Conservation (phyloP, 176 grass and related monocot genomes). For the Avena insularis region DNA sequence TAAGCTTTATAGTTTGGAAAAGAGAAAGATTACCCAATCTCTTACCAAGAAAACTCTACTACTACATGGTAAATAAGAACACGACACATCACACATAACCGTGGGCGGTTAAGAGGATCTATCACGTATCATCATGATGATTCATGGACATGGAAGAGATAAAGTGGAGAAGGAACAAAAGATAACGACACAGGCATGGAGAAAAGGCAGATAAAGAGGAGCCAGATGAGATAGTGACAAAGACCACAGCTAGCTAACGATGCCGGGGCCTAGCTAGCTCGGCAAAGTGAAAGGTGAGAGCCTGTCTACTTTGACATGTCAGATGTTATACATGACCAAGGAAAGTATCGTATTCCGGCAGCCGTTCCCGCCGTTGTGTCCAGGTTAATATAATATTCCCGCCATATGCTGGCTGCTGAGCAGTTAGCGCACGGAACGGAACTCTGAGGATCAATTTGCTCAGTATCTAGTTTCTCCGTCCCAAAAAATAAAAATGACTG, state of each 20-base stretch:
- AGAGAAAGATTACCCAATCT: neutral
- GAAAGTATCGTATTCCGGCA: conserved; percentile 15
- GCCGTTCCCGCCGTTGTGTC: neutral
- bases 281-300: neutral
- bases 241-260: neutral
- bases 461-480: too few species aligned
- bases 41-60: neutral
- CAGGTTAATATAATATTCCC: neutral
- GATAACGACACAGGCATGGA: conserved; percentile 8
- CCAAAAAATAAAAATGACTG: too few species aligned
- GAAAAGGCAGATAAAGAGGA: neutral
- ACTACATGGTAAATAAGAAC: neutral
- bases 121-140: neutral
- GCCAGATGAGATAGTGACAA: neutral
- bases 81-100: neutral
- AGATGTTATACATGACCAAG: neutral
- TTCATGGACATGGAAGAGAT: neutral
- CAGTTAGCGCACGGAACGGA: neutral
- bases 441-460: neutral
- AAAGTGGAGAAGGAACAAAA: too few species aligned
- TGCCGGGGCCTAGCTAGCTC: neutral
- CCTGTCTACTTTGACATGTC: neutral
- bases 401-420: neutral
- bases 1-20: neutral
- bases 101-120: neutral